Conservation (phyloP, 495 filamentous ascomycete genomes). For the Aspergillus hancockii region DNA sequence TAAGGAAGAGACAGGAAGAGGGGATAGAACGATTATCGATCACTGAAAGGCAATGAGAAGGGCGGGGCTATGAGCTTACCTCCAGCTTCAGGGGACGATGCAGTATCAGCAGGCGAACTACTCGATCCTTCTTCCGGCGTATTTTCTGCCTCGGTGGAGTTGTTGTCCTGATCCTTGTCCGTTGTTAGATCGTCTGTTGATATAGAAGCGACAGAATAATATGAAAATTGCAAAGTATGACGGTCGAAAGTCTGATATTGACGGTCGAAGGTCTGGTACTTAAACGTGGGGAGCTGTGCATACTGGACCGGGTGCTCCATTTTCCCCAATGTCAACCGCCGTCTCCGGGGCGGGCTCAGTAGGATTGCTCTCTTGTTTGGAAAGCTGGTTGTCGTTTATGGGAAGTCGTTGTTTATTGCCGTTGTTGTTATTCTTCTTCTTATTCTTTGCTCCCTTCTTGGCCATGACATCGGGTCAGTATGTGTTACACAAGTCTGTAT, state of each 20-base stretch:
- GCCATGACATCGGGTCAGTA: conserved; percentile 41
- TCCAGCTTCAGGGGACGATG: conserved; percentile 29
- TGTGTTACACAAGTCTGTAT: conserved; percentile 29
- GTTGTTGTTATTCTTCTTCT: conserved; percentile 39
- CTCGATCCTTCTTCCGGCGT: conserved; percentile 24
- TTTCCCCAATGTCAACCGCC: conserved; percentile 33
- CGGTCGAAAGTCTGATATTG: conserved; percentile 45
- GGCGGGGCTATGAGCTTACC: conserved; percentile 25
- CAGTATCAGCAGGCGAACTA: conserved; percentile 24
- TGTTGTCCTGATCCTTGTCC: conserved; percentile 42
- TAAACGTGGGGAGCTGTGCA: conserved; percentile 41
- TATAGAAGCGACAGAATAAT: conserved; percentile 35
- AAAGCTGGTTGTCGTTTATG: conserved; percentile 27
- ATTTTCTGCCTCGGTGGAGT: conserved; percentile 27
- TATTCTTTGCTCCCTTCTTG: conserved; percentile 32
- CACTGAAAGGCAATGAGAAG: not conserved
- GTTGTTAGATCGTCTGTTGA: conserved; percentile 39
- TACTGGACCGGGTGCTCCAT: conserved; percentile 44
- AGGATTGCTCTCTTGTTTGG: conserved; percentile 23
- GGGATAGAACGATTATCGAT: not conserved
- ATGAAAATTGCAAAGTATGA: conserved; percentile 34
- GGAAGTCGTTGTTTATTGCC: conserved; percentile 28
- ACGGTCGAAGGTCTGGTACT: conserved; percentile 41
- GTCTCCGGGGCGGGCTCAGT: conserved; percentile 27
- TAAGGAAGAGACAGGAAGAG: not conserved